Evolutionary conservation across 805 yeast species (phyloP), one percentile per base, ranked within the genome.

Genomic region (Ogataea nonfermentans): DNA sequence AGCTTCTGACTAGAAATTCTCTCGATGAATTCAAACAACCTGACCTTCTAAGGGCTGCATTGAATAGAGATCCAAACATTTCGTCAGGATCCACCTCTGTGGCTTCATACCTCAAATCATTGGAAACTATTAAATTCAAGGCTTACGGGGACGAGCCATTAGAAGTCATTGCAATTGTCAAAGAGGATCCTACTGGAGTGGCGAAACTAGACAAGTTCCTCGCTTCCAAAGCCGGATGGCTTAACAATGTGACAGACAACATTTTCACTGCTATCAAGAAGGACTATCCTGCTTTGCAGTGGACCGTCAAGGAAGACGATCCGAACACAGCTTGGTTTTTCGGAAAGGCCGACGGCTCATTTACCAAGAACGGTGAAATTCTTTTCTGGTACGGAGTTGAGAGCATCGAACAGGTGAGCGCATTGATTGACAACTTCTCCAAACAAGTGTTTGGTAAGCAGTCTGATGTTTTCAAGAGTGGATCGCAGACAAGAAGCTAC

Each of bases 111-210:
- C 72, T 91, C 61, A 79, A 81, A 62, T 70, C 74, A 29, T 76
- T 91, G 53, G 89, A 84, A 61, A 62, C 66, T 9, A 53, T 70
- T 16, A 56, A 68, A 7, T 85, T 88, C 69, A 81, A 79, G 57
- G 80, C 91, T 14, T 89, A 87, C 58, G 93, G 96, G 40, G 99
- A 93, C 65, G 98, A 91, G 62, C 97, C 96, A 19, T 74, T 89
- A 53, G 98, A 93, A 56, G 97, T 89, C 2, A 71, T 93, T 52
- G 95, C 98, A 10, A 81, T 93, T 51, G 93, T 93, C 14, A 73
- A 71, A 40, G 73, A 75, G 31, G 72, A 71, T 27, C 33, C 41
- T 10, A 65, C 65, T 10, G 63, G 63, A 10, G 70, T 85, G 37
- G 84, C 96, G 9, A 75, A 73, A 34, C 68, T 93, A 47, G 95